Evolutionary conservation across 2,329 filamentous ascomycete genomes (phyloP), one percentile per base, ranked within the genome.

Genomic region (Fusarium tjaetaba): DNA sequence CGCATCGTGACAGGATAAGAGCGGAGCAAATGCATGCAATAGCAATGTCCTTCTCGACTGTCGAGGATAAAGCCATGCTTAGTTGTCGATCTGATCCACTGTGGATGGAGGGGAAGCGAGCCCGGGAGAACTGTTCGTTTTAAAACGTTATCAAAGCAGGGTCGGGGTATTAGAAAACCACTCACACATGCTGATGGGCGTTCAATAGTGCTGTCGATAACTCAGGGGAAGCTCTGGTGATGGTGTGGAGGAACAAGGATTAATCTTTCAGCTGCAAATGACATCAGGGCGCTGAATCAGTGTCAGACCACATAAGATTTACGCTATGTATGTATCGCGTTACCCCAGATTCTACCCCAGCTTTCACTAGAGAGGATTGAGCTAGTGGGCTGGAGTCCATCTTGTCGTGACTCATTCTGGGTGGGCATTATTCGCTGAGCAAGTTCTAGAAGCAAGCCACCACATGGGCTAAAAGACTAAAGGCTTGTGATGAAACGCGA

Each of bases 1-100:
- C 65, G 53, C 77, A 79, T 42, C 78, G 76, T 13, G 62, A 51
- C 11, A 79, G 62, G 32, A 79, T 79, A 43, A 79, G 71, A 22
- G 64, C 14, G 18, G 70, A 68, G 56, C 78, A 79, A 41, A 79
- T 60, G 52, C 57, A 61, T 38, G 78, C 76, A 30, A 76, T 66
- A 22, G 68, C 68, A 30, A 78, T 73, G 62, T 78, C 77, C 53
- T 79, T 75, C 13, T 45, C 57, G 36, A 78, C 62, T 42, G 65
- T 70, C 26, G 71, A 18, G 8, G 75, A 65, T 52, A 77, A 49
- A 9, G 56, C 63, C 65, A 74, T 73, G 15, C 24, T 26, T 46
- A 9, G 16, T 8, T 16, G 53, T 36, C n/a, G 30, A 57, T 43
- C 53, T 20, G 11, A 20, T 26, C 22, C 20, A 32, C 10, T 41